These are phyloP conservation scores for Globisporangium megalacanthum DNA, from an alignment of 352 stramenopile genomes.

Conservation along the genomic window DNA sequence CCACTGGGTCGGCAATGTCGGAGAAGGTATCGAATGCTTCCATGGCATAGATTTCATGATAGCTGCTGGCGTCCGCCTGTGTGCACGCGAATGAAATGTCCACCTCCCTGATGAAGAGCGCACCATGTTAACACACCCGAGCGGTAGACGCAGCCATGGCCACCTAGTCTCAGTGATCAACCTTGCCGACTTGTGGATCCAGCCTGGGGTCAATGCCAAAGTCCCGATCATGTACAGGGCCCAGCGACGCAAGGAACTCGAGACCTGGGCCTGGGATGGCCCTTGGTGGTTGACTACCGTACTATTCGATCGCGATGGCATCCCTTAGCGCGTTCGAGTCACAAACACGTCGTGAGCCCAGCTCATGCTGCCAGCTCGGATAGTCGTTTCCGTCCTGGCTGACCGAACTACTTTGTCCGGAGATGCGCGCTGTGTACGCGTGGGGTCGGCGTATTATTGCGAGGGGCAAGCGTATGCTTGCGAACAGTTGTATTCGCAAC, in stretches of 20 bases:
- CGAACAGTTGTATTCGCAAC: background rate
- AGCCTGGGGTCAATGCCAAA: background rate
- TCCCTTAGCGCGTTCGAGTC: background rate
- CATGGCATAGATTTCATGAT: slow-evolving; percentile 30
- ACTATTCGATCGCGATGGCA: background rate
- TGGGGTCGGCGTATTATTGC: background rate
- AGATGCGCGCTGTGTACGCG: background rate
- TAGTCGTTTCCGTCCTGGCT: background rate
- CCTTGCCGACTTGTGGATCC: background rate
- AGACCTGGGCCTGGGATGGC: background rate
- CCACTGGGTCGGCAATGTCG: slow-evolving; percentile 22
- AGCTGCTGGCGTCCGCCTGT: slow-evolving; percentile 13
- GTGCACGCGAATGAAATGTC: slow-evolving; percentile 3
- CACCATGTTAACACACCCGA: background rate
- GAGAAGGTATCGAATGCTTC: slow-evolving; percentile 20
- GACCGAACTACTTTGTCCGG: background rate
- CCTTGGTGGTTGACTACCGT: background rate
- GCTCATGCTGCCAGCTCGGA: background rate
- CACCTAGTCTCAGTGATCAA: too few species aligned
- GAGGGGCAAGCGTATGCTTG: background rate
- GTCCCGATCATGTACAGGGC: background rate
- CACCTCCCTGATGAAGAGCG: slow-evolving; percentile 1
- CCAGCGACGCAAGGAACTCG: background rate
- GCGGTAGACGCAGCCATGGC: background rate
- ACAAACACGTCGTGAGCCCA: background rate